A percentile compares a stretch with the other conserved stretches of the same genome.
Evolutionary conservation across 768 basidiomycete genomes (phyloP).

Genomic region (Roridomyces roridus): DNA sequence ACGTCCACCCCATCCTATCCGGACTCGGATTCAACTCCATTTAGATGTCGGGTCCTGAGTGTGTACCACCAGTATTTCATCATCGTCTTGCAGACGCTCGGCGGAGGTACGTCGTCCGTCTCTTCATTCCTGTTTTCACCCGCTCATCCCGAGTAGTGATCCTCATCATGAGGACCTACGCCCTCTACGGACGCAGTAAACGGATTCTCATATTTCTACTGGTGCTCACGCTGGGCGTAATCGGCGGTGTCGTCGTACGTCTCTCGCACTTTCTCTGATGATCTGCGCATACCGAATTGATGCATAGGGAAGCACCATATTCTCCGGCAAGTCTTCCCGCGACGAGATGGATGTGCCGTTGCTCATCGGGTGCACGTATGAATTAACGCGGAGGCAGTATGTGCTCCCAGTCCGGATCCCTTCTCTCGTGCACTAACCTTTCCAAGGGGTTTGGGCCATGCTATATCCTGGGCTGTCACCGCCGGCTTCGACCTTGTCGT

Average conservation of each 20-base stretch:
- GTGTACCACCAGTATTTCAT: no score
- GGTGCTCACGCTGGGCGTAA: neutral
- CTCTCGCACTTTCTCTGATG: neutral
- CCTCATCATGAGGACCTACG: constrained; percentile 17
- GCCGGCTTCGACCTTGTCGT: constrained; percentile 17
- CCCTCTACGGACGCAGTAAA: constrained; percentile 11
- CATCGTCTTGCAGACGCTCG: no score
- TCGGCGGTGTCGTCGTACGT: constrained; percentile 10
- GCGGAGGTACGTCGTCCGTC: no score
- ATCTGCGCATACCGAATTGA: no score
- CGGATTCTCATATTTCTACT: constrained; percentile 2
- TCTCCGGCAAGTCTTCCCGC: neutral
- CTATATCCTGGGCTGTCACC: constrained; percentile 8
- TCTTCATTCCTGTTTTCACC: no score
- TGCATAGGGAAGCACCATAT: constrained; percentile 6
- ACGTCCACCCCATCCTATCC: no score
- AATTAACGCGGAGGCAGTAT: neutral
- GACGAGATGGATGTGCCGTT: neutral
- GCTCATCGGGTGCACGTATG: constrained; percentile 10
- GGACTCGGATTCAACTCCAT: no score
- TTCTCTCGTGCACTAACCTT: neutral
- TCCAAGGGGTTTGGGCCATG: constrained; percentile 3
- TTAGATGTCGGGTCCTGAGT: no score
- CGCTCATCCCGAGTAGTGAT: no score
- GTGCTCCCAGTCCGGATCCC: neutral